phyloP scores from a whole-genome alignment of 768 basidiomycete genomes.

The Rhodotorula taiwanensis region DNA sequence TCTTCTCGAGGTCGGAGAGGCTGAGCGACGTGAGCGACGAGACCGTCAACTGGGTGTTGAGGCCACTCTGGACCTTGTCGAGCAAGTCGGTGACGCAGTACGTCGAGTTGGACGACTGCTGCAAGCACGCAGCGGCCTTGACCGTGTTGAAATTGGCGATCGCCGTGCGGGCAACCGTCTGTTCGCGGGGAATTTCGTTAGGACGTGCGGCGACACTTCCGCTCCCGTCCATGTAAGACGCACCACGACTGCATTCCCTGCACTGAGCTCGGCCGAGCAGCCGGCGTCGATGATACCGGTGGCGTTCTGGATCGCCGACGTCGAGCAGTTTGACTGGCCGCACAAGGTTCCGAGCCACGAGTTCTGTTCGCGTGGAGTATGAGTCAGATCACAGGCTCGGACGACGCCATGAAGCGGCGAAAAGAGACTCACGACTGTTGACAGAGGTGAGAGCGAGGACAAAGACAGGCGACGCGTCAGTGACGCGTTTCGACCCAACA shows the following conservation, averaged over 20 bases:
- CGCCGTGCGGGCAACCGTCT: background rate
- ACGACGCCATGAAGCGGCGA: too few species aligned
- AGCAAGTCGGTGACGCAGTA: constrained; percentile 44
- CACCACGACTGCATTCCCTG: constrained; percentile 4
- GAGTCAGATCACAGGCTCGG: too few species aligned
- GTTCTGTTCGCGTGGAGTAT: background rate
- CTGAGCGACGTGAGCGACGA: constrained; percentile 39
- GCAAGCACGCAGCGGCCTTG: constrained; percentile 16
- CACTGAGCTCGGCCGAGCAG: constrained; percentile 3
- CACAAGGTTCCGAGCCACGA: background rate
- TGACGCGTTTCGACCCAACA: too few species aligned
- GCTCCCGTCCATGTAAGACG: too few species aligned
- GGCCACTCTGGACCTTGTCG: constrained; percentile 41
- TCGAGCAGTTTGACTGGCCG: background rate
- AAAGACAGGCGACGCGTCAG: background rate
- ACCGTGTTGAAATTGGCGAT: constrained; percentile 15
- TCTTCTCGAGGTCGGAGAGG: constrained; percentile 22
- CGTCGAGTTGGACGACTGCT: constrained; percentile 36
- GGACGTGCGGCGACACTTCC: too few species aligned
- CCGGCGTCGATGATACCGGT: constrained; percentile 11
- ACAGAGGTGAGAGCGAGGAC: background rate
- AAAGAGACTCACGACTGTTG: background rate
- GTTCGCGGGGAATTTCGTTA: too few species aligned
- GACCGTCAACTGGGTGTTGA: constrained; percentile 38
- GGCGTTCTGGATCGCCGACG: constrained; percentile 7